These are phyloP conservation scores for Cylindrodendrum hubeiense DNA, from an alignment of 2,329 filamentous ascomycete species.

Conservation along the genomic window DNA sequence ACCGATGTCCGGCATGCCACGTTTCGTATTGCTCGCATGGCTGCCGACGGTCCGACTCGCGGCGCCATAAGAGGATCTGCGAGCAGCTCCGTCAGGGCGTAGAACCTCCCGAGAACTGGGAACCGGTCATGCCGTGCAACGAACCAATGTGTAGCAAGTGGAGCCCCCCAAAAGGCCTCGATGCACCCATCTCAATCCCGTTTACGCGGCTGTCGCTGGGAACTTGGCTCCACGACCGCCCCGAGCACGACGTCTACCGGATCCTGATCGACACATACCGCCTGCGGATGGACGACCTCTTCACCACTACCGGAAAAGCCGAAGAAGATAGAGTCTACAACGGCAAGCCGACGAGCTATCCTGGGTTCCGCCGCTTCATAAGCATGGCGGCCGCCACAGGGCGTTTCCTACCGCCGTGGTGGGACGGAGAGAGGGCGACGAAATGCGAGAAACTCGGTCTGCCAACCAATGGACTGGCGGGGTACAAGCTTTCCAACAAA, in stretches of 20 bases:
- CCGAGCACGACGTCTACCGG: slow-evolving; percentile 54
- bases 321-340: slow-evolving; percentile 41
- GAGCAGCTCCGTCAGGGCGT: background rate
- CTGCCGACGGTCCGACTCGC: background rate
- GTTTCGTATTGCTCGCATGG: slow-evolving; percentile 12
- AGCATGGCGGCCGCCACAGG: slow-evolving; percentile 1
- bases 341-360: slow-evolving; percentile 27
- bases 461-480: slow-evolving; percentile 36
- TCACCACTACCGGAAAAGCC: slow-evolving; percentile 24
- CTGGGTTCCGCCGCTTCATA: slow-evolving; percentile 51
- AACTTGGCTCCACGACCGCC: slow-evolving; percentile 54
- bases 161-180: slow-evolving; percentile 36
- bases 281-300: slow-evolving; percentile 51
- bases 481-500: slow-evolving; percentile 41
- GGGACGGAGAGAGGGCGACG: slow-evolving; percentile 47
- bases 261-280: slow-evolving; percentile 59
- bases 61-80: slow-evolving; percentile 1
- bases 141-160: background rate
- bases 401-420: slow-evolving; percentile 54
- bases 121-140: background rate
- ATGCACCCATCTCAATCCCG: slow-evolving; percentile 42
- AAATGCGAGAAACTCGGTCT: slow-evolving; percentile 54
- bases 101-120: background rate
- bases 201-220: slow-evolving; percentile 49
- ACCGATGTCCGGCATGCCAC: background rate